phyloP scores from a whole-genome alignment of 108 stramenopile species.

The Mayamaea pseudoterrestris region DNA sequence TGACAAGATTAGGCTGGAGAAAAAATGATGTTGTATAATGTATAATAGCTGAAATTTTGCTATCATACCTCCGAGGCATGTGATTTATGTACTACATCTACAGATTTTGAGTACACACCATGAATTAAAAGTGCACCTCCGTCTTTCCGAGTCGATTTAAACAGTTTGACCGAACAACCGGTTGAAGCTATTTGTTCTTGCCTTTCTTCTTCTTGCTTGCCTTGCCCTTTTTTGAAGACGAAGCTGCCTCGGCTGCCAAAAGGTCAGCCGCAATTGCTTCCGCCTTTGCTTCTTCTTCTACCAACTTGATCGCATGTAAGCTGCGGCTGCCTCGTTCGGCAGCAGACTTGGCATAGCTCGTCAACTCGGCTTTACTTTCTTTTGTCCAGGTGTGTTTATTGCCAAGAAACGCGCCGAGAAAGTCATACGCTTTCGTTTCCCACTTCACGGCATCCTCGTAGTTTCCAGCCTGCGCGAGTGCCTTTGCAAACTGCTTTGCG shows the following conservation, averaged over 20 bases:
- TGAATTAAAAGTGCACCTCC: too few species aligned
- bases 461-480: slow-evolving; percentile 35
- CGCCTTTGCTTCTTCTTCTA: slow-evolving; percentile 40
- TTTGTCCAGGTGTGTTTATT: slow-evolving; percentile 57
- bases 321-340: slow-evolving; percentile 43
- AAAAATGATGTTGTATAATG: too few species aligned
- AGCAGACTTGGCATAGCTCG: slow-evolving; percentile 46
- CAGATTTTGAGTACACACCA: too few species aligned
- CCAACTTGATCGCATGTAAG: slow-evolving; percentile 31
- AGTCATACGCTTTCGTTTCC: slow-evolving; percentile 52
- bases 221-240: slow-evolving; percentile 39
- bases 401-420: slow-evolving; percentile 39
- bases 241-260: slow-evolving; percentile 51
- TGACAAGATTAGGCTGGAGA: too few species aligned
- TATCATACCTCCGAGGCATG: too few species aligned
- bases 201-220: slow-evolving; percentile 48
- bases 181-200: slow-evolving; percentile 6
- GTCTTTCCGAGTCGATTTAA: too few species aligned
- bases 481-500: slow-evolving; percentile 37
- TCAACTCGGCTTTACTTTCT: slow-evolving; percentile 26
- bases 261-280: slow-evolving; percentile 58
- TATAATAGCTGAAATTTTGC: too few species aligned
- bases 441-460: slow-evolving; percentile 46
- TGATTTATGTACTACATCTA: too few species aligned
- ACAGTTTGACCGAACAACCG: too few species aligned